phyloP scores from a whole-genome alignment of 805 yeast species.

The Priceomyces medius region DNA sequence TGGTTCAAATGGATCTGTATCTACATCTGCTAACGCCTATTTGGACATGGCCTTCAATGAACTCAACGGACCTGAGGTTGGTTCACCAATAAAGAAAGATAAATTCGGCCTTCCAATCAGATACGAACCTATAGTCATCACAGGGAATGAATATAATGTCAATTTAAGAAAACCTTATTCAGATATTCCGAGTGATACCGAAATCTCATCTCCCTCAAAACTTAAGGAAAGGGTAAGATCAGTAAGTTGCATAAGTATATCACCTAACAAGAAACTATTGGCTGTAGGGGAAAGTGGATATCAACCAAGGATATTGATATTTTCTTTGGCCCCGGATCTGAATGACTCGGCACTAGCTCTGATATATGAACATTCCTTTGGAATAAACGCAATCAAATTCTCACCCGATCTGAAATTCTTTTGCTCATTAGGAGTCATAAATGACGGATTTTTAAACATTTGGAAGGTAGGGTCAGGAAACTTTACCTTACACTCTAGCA shows the following conservation, averaged over 20 bases:
- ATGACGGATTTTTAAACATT: slow-evolving; percentile 65
- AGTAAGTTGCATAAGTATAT: slow-evolving; percentile 56
- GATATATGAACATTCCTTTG: slow-evolving; percentile 64
- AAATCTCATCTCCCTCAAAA: slow-evolving; percentile 20
- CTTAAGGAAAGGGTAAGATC: slow-evolving; percentile 46
- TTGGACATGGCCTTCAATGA: slow-evolving; percentile 22
- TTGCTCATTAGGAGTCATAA: slow-evolving; percentile 63
- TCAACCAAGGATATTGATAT: slow-evolving; percentile 62
- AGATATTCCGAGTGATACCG: slow-evolving; percentile 3
- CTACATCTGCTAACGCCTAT: slow-evolving; percentile 26
- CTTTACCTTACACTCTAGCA: slow-evolving; percentile 45
- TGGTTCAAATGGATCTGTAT: slow-evolving; percentile 10
- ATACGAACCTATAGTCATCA: slow-evolving; percentile 27
- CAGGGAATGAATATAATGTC: slow-evolving; percentile 12
- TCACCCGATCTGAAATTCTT: slow-evolving; percentile 56
- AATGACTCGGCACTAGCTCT: slow-evolving; percentile 49
- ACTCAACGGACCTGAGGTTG: slow-evolving; percentile 1
- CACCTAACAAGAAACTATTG: slow-evolving; percentile 51
- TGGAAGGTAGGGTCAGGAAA: slow-evolving; percentile 45
- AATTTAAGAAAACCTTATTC: slow-evolving; percentile 1
- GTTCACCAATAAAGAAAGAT: slow-evolving; percentile 22
- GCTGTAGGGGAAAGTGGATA: slow-evolving; percentile 75
- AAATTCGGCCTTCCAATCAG: slow-evolving; percentile 33
- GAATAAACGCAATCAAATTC: slow-evolving; percentile 54
- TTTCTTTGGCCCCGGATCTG: slow-evolving; percentile 53